phyloP scores from a whole-genome alignment of 78 protist genomes.

The Dictyostelium capitatum region DNA sequence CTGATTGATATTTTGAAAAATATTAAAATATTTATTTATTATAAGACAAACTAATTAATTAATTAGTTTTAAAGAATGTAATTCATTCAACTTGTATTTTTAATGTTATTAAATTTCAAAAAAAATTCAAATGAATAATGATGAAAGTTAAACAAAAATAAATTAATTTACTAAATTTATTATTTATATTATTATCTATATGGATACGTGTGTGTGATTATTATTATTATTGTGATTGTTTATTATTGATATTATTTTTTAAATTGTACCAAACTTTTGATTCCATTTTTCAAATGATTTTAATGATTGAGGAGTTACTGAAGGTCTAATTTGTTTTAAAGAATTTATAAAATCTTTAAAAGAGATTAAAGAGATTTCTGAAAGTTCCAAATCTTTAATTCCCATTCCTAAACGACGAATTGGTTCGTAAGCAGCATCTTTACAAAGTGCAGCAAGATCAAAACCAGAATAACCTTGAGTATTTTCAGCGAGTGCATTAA shows the following conservation, averaged over 20 bases:
- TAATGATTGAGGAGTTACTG: slow-evolving; percentile 63
- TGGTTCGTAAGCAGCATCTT: slow-evolving; percentile 95
- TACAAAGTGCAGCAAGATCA: slow-evolving; percentile 88
- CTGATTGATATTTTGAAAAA: no score
- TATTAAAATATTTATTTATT: no score
- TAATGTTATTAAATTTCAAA: no score
- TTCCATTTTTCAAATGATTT: slow-evolving; percentile 79
- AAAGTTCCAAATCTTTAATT: slow-evolving; percentile 30
- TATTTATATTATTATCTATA: no score
- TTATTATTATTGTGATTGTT: not conserved
- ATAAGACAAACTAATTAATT: no score
- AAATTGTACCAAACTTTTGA: slow-evolving; percentile 57
- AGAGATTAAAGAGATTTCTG: slow-evolving; percentile 30
- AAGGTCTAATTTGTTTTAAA: slow-evolving; percentile 69
- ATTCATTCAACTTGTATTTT: no score
- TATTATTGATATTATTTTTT: not conserved
- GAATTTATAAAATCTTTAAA: slow-evolving; percentile 41
- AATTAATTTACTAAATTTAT: no score
- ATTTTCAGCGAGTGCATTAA: slow-evolving; percentile 12
- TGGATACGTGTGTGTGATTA: no score
- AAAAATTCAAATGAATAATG: no score
- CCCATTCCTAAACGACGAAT: slow-evolving; percentile 82
- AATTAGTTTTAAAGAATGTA: no score
- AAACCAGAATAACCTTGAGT: slow-evolving; percentile 88
- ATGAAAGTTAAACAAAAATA: no score